These are phyloP conservation scores for Aspergillus udagawae DNA, from an alignment of 2,329 filamentous ascomycete species.

Conservation along the genomic window DNA sequence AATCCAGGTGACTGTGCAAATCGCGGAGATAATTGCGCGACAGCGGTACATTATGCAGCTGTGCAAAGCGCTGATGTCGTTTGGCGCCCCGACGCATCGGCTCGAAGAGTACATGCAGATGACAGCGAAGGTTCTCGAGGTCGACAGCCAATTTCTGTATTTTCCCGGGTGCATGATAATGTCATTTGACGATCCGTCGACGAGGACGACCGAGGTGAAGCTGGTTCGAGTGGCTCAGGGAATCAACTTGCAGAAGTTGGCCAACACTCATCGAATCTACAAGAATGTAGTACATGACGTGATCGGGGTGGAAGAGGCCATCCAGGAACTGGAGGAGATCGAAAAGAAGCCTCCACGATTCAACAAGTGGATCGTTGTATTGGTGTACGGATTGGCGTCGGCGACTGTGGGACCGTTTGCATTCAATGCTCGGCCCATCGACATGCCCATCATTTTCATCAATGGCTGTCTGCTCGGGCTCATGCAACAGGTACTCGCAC, in stretches of 20 bases:
- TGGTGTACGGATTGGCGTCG: conserved; percentile 72
- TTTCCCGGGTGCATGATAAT: conserved; percentile 92
- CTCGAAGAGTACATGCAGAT: conserved; percentile 87
- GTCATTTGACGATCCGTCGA: conserved; percentile 63
- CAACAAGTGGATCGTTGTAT: conserved; percentile 51
- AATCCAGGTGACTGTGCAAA: conserved; percentile 57
- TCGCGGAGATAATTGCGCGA: conserved; percentile 67
- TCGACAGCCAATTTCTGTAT: conserved; percentile 85
- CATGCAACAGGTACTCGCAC: conserved; percentile 70
- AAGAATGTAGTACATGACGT: conserved; percentile 47
- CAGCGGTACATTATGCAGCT: conserved; percentile 81
- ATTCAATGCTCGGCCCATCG: conserved; percentile 71
- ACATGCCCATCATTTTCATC: conserved; percentile 72
- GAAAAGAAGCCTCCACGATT: conserved; percentile 56
- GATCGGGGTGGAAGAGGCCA: conserved; percentile 44
- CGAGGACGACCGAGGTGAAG: conserved; percentile 46
- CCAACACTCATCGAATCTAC: conserved; percentile 45
- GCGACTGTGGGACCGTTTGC: conserved; percentile 75
- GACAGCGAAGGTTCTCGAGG: conserved; percentile 82
- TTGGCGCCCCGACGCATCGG: conserved; percentile 84
- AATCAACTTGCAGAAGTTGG: conserved; percentile 41
- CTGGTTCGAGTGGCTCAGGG: conserved; percentile 41
- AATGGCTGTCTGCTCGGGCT: conserved; percentile 70
- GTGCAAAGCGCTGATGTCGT: conserved; percentile 82
- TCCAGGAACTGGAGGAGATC: conserved; percentile 48